These are phyloP conservation scores for Fusarium nanum DNA, from an alignment of 2,329 filamentous ascomycete genomes.

Conservation along the genomic window DNA sequence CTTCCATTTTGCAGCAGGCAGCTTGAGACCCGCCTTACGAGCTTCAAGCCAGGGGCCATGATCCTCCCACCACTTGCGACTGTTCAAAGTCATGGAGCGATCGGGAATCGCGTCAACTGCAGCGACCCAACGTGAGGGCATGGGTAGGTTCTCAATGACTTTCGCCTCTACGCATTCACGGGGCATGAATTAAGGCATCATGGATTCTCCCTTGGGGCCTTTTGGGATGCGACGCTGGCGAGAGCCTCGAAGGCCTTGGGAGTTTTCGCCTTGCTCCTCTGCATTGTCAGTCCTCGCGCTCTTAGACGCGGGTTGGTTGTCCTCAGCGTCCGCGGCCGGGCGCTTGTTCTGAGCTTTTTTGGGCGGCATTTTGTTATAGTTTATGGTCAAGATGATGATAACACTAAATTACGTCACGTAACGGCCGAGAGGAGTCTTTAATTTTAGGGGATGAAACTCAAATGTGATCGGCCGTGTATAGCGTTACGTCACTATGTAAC, in stretches of 20 bases:
- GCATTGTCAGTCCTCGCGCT: not conserved
- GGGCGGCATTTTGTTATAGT: conserved; percentile 13
- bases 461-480: not conserved
- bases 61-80: conserved; percentile 39
- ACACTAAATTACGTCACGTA: not conserved
- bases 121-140: conserved; percentile 25
- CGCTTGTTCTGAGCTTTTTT: conserved; percentile 8
- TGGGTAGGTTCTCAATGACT: conserved; percentile 15
- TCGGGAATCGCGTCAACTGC: conserved; percentile 35
- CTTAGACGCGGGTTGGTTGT: conserved; percentile 1
- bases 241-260: not conserved
- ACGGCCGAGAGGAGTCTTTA: not conserved
- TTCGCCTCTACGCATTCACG: conserved; percentile 16
- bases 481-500: not conserved
- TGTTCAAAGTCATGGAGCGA: conserved; percentile 27
- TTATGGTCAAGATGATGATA: not conserved
- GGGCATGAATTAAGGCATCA: conserved; percentile 35
- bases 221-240: conserved; percentile 10
- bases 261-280: not conserved
- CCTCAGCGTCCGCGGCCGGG: not conserved
- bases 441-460: not conserved
- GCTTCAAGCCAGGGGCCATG: conserved; percentile 33
- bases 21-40: conserved; percentile 32
- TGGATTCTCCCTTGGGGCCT: conserved; percentile 29
- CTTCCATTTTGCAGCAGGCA: conserved; percentile 35